Percentiles rank a stretch among this genome's conserved stretches.
These are phyloP conservation scores for Silybum marianum DNA, from an alignment of 129 eudicot genomes.

Conservation along the genomic window DNA sequence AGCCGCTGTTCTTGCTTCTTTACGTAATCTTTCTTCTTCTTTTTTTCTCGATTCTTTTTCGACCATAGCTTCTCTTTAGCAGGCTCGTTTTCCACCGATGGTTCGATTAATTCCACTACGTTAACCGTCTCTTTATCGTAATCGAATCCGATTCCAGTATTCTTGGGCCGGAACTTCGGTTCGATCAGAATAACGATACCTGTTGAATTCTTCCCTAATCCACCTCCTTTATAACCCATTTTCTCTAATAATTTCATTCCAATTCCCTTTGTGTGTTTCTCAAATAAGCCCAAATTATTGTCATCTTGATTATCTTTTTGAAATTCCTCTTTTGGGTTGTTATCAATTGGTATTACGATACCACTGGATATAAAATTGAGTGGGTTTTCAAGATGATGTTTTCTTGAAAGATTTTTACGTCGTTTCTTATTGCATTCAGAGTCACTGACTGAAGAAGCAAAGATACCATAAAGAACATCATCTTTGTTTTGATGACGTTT, in stretches of 20 bases:
- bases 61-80: slow-evolving; percentile 55
- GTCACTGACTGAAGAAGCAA: slow-evolving; percentile 66
- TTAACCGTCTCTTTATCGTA: slow-evolving; percentile 51
- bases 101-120: slow-evolving; percentile 45
- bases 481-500: slow-evolving; percentile 66
- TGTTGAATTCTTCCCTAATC: slow-evolving; percentile 61
- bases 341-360: slow-evolving; percentile 57
- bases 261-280: slow-evolving; percentile 65
- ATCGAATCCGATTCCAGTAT: slow-evolving; percentile 75
- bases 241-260: slow-evolving; percentile 63
- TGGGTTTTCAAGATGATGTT: slow-evolving; percentile 66
- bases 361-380: slow-evolving; percentile 71
- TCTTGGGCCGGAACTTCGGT: slow-evolving; percentile 58
- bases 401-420: slow-evolving; percentile 45
- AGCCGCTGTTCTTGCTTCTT: slow-evolving; percentile 66
- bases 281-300: slow-evolving; percentile 55
- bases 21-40: slow-evolving; percentile 53
- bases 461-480: slow-evolving; percentile 75
- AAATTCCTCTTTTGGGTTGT: slow-evolving; percentile 41
- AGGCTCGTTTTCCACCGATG: slow-evolving; percentile 42
- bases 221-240: slow-evolving; percentile 74
- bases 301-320: slow-evolving; percentile 38
- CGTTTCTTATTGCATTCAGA: slow-evolving; percentile 53
- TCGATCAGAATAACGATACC: slow-evolving; percentile 66
- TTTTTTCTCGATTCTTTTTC: slow-evolving; percentile 41